Evolutionary conservation across 164 flowering plant species (phyloP).

Genomic region (Santalum album): DNA sequence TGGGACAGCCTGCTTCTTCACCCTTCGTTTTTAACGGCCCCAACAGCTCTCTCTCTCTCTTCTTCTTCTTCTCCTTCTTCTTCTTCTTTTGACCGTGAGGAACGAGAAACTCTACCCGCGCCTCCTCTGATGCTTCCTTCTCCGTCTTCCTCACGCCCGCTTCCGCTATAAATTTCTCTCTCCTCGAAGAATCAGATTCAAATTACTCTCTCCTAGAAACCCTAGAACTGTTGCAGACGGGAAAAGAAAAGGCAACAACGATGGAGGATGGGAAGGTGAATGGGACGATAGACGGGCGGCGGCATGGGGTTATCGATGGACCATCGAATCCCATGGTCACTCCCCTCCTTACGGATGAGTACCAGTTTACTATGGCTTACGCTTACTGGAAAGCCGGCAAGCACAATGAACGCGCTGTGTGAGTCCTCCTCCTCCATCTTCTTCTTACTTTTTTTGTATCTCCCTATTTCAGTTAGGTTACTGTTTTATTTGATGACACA

Average conservation of each 20-base stretch:
- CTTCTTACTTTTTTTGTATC: not conserved
- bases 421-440: conserved; percentile 14
- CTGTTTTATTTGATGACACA: too few species aligned
- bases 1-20: not conserved
- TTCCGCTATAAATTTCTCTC: not conserved
- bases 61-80: not conserved
- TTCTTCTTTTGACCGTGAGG: not conserved
- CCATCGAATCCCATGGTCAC: conserved; percentile 98
- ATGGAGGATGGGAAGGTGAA: conserved; percentile 36
- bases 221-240: conserved; percentile 8
- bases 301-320: conserved; percentile 22
- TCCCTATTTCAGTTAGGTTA: too few species aligned
- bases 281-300: conserved; percentile 14
- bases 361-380: conserved; percentile 97
- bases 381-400: conserved; percentile 98
- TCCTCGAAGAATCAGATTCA: too few species aligned
- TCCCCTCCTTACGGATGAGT: conserved; percentile 88
- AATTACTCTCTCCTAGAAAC: too few species aligned
- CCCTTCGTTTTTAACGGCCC: conserved; percentile 7
- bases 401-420: conserved; percentile 78
- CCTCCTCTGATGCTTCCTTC: not conserved
- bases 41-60: not conserved
- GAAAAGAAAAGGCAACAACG: not conserved
- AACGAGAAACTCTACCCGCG: too few species aligned
- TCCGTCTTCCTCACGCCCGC: not conserved